A percentile compares a stretch with the other conserved stretches of the same genome.
phyloP scores from a whole-genome alignment of 345 rosid species.

The Cardamine chenopodiifolia region DNA sequence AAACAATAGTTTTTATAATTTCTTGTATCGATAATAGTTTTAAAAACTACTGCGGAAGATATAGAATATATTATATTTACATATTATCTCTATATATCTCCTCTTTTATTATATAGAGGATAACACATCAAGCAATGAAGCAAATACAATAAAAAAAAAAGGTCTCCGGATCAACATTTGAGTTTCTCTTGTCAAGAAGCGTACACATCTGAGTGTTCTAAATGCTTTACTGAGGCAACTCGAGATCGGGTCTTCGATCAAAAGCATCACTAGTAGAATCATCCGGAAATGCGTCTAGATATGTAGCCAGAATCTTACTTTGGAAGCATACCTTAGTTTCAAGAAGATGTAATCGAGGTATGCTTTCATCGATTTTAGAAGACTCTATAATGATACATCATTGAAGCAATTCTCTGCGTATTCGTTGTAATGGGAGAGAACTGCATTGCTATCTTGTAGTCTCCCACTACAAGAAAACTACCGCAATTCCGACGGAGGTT shows the following conservation, averaged over 20 bases:
- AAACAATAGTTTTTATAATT: no score
- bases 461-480: slow-evolving; percentile 64
- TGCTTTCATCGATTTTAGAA: slow-evolving; percentile 74
- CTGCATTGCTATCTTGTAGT: slow-evolving; percentile 93
- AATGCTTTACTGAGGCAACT: slow-evolving; percentile 50
- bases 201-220: not conserved
- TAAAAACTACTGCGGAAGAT: no score
- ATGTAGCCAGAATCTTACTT: slow-evolving; percentile 64
- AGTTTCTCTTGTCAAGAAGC: not conserved
- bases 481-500: no score
- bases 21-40: no score
- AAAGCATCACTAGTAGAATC: slow-evolving; percentile 62
- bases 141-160: no score
- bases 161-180: no score
- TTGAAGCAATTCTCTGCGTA: slow-evolving; percentile 78
- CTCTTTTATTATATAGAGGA: no score
- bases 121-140: no score
- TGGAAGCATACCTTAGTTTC: slow-evolving; percentile 85
- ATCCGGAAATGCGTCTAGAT: slow-evolving; percentile 90
- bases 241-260: slow-evolving; percentile 81
- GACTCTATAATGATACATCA: slow-evolving; percentile 63
- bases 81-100: no score
- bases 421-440: slow-evolving; percentile 83
- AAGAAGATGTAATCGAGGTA: slow-evolving; percentile 91
- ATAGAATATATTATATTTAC: no score